Evolutionary conservation across 805 yeast species (phyloP), one percentile per base, ranked within the genome.

Genomic region (Geotrichum ghanense): DNA sequence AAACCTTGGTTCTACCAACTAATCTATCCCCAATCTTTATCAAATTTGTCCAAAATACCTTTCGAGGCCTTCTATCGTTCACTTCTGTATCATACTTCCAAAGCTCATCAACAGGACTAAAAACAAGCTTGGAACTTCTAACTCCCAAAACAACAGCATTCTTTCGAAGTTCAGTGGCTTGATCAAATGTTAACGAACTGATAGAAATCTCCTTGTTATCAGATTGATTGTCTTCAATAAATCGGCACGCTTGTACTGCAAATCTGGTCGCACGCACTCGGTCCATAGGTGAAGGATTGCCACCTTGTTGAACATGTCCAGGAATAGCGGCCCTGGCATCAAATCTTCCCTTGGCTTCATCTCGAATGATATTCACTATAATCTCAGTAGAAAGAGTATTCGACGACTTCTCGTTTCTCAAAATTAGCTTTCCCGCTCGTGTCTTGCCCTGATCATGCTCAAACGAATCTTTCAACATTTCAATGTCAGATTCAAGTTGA

Each of bases 221-320:
- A 7, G 42, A 39, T 41, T 57, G 63, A 50, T 62, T 51, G 22
- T 79, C 73, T 65, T 92, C 97, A 53, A 90, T 78, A 64, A 85
- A 92, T 63, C 87, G 83, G 48, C 89, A 81, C 48, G 96, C 87
- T 66, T 80, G 83, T 55, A 90, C 83, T 2, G 95, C 95, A 63
- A 83, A 82, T 62, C 97, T 78, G 3, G 89, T 80, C 4, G 95
- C 95, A 53, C 81, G 75, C 34, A 88, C 81, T 64, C 97, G 79
- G 63, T 92, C 98, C 70, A 89, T 83, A 4, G 97, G 87, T 5
- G 95, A 81, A 44, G 98, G 98, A 46, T 79, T 76, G 50, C 89
- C 92, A 63, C 98, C 98, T 68, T 92, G 98, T 72, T 92, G 98
- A 49, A 90, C 92, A 62, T 90, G 97, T 24, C 98, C 98, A 22